These are phyloP conservation scores for Pyrus betulifolia DNA, from an alignment of 306 rosid genomes.

Conservation along the genomic window DNA sequence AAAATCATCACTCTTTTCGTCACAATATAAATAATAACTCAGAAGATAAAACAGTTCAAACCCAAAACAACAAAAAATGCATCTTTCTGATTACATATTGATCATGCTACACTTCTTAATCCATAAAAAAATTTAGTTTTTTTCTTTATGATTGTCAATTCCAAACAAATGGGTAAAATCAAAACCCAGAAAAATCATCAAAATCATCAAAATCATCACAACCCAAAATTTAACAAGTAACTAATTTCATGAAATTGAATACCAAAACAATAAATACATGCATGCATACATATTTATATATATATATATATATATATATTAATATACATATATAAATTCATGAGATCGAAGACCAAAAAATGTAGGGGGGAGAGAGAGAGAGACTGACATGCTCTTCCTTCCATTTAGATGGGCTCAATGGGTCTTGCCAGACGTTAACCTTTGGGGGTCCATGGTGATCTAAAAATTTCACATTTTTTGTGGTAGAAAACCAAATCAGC, in stretches of 20 bases:
- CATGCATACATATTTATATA: not conserved
- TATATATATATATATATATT: not conserved
- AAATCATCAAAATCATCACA: not conserved
- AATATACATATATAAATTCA: not conserved
- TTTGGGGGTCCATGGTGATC: slow-evolving; percentile 81
- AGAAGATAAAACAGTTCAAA: not conserved
- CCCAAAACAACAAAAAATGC: no score
- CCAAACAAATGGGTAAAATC: not conserved
- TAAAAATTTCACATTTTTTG: slow-evolving; percentile 18
- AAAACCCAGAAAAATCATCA: not conserved
- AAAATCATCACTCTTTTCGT: not conserved
- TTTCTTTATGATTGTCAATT: not conserved
- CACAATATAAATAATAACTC: not conserved
- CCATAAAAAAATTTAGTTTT: not conserved
- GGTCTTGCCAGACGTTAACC: slow-evolving; percentile 77
- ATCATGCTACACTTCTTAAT: not conserved
- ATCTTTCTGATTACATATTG: not conserved
- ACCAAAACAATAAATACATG: not conserved
- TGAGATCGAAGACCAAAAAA: not conserved
- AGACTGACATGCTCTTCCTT: slow-evolving; percentile 95
- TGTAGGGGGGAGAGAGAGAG: not conserved
- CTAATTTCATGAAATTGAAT: not conserved
- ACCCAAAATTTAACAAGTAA: not conserved
- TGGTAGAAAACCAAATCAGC: not conserved
- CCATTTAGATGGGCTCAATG: slow-evolving; percentile 89